phyloP scores from a whole-genome alignment of 768 basidiomycete species.

The Gautieria morchelliformis region DNA sequence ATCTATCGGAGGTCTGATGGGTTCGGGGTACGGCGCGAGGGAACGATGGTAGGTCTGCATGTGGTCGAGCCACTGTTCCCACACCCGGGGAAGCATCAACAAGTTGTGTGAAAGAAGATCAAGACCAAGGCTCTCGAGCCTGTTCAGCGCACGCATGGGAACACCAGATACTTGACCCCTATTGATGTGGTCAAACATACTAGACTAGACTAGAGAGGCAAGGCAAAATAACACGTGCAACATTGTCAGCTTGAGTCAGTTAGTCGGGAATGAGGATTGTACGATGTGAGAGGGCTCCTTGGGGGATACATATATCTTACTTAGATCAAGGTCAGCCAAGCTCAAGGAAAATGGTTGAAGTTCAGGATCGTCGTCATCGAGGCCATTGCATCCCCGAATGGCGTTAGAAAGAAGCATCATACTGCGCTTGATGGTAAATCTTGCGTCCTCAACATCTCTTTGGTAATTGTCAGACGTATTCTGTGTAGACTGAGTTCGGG shows the following conservation, averaged over 20 bases:
- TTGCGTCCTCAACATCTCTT: constrained; percentile 18
- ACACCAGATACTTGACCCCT: too few species aligned
- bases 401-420: constrained; percentile 21
- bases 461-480: constrained; percentile 23
- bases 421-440: constrained; percentile 22
- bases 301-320: constrained; percentile 21
- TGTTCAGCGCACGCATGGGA: too few species aligned
- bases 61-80: too few species aligned
- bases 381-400: constrained; percentile 19
- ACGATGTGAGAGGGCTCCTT: constrained; percentile 22
- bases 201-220: too few species aligned
- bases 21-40: too few species aligned
- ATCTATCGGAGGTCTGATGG: too few species aligned
- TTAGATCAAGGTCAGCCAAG: constrained; percentile 19
- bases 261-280: constrained; percentile 1
- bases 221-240: constrained; percentile 17
- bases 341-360: constrained; percentile 24
- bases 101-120: too few species aligned
- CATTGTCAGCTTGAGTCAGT: neutral
- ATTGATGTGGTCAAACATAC: too few species aligned
- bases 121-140: too few species aligned
- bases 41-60: too few species aligned
- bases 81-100: too few species aligned
- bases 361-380: constrained; percentile 23
- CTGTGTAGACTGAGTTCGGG: constrained; percentile 22